A percentile compares a stretch with the other conserved stretches of the same genome.
Conservation (phyloP, 2,329 filamentous ascomycete species). For the Aspergillus sp. region DNA sequence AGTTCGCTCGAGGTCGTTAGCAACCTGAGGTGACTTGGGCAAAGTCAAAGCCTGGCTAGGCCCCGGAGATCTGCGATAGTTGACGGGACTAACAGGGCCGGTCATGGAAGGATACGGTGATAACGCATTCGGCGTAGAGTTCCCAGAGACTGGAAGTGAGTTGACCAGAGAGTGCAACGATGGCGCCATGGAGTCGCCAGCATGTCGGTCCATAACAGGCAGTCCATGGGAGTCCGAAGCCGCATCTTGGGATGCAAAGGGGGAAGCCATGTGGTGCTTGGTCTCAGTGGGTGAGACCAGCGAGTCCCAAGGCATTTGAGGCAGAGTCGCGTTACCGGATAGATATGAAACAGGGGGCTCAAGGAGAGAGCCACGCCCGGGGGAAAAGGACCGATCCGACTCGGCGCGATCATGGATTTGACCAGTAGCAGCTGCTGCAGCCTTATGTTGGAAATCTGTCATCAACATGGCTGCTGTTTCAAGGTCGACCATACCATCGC, state of each 20-base stretch:
- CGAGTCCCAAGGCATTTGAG: conserved; percentile 88
- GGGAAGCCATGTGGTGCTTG: conserved; percentile 65
- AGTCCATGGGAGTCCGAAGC: conserved; percentile 60
- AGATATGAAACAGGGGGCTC: conserved; percentile 76
- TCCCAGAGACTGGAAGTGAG: conserved; percentile 67
- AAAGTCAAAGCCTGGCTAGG: conserved; percentile 64
- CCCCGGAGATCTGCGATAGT: conserved; percentile 70
- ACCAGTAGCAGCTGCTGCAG: conserved; percentile 64
- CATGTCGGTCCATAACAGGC: conserved; percentile 66
- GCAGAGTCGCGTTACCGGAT: conserved; percentile 74
- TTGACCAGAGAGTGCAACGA: conserved; percentile 71
- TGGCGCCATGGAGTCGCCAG: conserved; percentile 62
- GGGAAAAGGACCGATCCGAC: conserved; percentile 66
- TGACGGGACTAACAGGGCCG: conserved; percentile 66
- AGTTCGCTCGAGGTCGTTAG: conserved; percentile 80
- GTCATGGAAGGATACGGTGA: conserved; percentile 71
- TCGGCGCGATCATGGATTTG: conserved; percentile 48
- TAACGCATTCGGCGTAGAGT: conserved; percentile 69
- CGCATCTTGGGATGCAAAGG: conserved; percentile 64
- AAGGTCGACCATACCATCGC: conserved; percentile 89
- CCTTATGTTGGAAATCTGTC: conserved; percentile 96
- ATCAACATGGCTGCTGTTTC: conserved; percentile 98
- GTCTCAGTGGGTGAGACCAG: conserved; percentile 74
- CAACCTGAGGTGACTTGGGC: conserved; percentile 74
- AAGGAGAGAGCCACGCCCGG: conserved; percentile 69